Conservation (phyloP, 768 basidiomycete genomes). For the Trichaptum fuscoviolaceum region DNA sequence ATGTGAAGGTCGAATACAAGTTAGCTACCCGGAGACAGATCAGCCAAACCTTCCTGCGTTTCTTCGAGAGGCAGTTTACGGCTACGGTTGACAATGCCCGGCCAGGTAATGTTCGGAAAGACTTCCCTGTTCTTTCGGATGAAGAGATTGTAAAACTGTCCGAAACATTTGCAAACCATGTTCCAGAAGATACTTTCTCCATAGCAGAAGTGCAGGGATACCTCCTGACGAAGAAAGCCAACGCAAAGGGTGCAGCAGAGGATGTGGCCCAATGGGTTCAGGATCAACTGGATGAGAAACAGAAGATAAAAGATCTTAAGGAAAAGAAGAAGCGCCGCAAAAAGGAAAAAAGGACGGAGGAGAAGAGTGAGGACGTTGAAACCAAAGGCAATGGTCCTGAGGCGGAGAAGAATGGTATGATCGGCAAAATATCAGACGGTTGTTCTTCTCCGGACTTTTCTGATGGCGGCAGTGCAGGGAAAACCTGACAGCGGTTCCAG, state of each 20-base stretch:
- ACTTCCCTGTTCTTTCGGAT: conserved; percentile 3
- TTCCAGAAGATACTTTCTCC: conserved; percentile 48
- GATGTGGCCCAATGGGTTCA: conserved; percentile 7
- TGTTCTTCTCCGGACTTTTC: no score
- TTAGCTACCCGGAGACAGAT: conserved; percentile 44
- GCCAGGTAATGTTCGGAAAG: conserved; percentile 7
- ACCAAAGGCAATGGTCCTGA: background rate
- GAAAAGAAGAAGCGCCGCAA: background rate
- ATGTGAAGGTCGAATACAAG: conserved; percentile 47
- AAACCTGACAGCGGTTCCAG: no score
- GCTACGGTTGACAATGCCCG: background rate
- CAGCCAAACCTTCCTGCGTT: conserved; percentile 41
- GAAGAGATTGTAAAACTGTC: conserved; percentile 26
- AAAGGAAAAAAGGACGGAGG: background rate
- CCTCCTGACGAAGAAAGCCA: conserved; percentile 34
- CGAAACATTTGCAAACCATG: conserved; percentile 30
- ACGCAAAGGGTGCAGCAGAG: conserved; percentile 21
- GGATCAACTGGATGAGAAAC: background rate
- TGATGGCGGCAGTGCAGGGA: no score
- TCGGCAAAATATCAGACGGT: background rate
- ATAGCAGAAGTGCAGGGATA: conserved; percentile 61
- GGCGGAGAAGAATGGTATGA: background rate
- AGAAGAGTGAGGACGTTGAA: background rate
- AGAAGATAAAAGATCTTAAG: background rate
- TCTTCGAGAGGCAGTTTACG: conserved; percentile 31